phyloP scores from a whole-genome alignment of 805 yeast species.

The Myxozyma neotropica region DNA sequence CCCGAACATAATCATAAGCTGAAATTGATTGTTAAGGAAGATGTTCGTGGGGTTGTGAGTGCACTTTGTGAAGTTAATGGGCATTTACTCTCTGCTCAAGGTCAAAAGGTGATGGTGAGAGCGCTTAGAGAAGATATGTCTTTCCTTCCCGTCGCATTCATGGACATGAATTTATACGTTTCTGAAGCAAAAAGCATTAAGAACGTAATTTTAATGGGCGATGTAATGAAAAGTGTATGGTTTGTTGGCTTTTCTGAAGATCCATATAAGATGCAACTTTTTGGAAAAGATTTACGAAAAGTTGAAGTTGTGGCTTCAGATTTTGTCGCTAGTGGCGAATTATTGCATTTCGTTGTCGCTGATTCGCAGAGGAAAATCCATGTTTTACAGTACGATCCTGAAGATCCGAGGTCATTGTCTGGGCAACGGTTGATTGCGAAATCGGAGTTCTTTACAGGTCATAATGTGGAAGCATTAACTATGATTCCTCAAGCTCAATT shows the following conservation, averaged over 20 bases:
- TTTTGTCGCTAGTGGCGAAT: slow-evolving; percentile 70
- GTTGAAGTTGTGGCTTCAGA: slow-evolving; percentile 74
- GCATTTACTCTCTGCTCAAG: slow-evolving; percentile 79
- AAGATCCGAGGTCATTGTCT: slow-evolving; percentile 76
- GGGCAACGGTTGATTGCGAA: slow-evolving; percentile 75
- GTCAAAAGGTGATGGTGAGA: slow-evolving; percentile 77
- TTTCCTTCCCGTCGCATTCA: slow-evolving; percentile 90
- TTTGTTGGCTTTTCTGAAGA: slow-evolving; percentile 91
- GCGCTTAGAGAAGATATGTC: slow-evolving; percentile 82
- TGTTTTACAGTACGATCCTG: slow-evolving; percentile 85
- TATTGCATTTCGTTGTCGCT: slow-evolving; percentile 64
- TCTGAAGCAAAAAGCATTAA: slow-evolving; percentile 81
- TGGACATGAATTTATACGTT: slow-evolving; percentile 79
- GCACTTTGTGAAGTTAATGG: slow-evolving; percentile 80
- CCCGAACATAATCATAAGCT: slow-evolving; percentile 83
- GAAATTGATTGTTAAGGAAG: slow-evolving; percentile 71
- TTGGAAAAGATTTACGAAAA: slow-evolving; percentile 72
- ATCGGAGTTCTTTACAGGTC: slow-evolving; percentile 70
- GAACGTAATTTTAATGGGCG: slow-evolving; percentile 79
- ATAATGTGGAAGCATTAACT: slow-evolving; percentile 42
- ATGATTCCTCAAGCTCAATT: slow-evolving; percentile 39
- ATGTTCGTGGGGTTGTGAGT: slow-evolving; percentile 80
- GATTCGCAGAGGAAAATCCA: slow-evolving; percentile 71
- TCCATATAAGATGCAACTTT: slow-evolving; percentile 79
- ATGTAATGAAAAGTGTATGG: slow-evolving; percentile 73